Evolutionary conservation across 495 filamentous ascomycete genomes (phyloP).

Genomic region (Talaromyces ruber): DNA sequence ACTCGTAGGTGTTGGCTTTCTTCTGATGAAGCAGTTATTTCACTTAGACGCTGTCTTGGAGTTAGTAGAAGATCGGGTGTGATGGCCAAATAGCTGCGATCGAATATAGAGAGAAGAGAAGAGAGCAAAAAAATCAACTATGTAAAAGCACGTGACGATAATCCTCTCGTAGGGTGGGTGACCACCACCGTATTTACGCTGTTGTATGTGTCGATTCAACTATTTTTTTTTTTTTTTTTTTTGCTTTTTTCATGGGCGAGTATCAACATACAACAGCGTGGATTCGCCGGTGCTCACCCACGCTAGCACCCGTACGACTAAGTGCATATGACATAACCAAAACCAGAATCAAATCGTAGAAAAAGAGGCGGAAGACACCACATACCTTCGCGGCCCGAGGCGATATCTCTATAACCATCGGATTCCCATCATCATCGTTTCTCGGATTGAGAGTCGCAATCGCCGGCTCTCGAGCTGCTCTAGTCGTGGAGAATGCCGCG

Average conservation of each 20-base stretch:
- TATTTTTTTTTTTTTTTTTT: no score
- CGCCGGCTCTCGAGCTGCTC: constrained; percentile 14
- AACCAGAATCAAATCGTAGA: neutral
- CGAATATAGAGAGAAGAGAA: constrained; percentile 6
- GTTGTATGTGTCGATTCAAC: constrained; percentile 22
- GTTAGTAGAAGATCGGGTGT: neutral
- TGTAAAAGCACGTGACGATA: neutral
- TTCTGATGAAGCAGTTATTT: constrained; percentile 37
- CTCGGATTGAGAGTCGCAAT: constrained; percentile 52
- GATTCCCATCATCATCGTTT: constrained; percentile 68
- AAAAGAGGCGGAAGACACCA: constrained; percentile 7
- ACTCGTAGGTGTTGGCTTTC: constrained; percentile 64
- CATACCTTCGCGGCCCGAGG: constrained; percentile 70
- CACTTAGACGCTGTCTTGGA: constrained; percentile 51
- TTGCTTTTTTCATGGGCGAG: no score
- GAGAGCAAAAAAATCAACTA: constrained; percentile 19
- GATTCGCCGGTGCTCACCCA: constrained; percentile 45
- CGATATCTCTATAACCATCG: constrained; percentile 73
- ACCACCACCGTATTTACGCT: constrained; percentile 27
- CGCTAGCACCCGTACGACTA: constrained; percentile 44
- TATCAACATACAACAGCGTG: constrained; percentile 31
- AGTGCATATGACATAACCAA: constrained; percentile 31
- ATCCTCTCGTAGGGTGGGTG: neutral
- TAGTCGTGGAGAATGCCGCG: constrained; percentile 4
- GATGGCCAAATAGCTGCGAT: neutral